Evolutionary conservation across 345 rosid species (phyloP).

Genomic region (Murraya koenigii): DNA sequence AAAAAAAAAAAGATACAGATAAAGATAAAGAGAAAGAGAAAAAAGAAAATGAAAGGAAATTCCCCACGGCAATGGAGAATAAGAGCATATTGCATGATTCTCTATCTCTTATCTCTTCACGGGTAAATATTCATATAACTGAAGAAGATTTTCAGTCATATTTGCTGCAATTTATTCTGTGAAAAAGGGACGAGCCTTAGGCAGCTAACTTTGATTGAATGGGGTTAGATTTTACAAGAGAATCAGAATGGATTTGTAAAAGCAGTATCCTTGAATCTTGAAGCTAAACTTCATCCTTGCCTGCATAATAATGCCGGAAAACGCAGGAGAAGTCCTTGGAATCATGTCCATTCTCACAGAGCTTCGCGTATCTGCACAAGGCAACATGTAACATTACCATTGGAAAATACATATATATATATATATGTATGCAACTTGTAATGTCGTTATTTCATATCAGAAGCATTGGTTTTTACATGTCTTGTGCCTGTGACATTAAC

Average conservation of each 20-base stretch:
- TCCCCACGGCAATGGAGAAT: neutral
- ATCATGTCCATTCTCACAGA: conserved; percentile 69
- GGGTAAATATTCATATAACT: neutral
- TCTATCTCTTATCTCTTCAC: neutral
- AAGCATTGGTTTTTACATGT: conserved; percentile 55
- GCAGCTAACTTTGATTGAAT: neutral
- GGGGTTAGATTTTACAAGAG: neutral
- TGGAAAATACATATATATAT: neutral
- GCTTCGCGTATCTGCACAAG: conserved; percentile 55
- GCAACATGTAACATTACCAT: neutral
- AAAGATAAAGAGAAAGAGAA: neutral
- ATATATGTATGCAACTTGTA: neutral
- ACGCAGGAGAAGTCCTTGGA: conserved; percentile 78
- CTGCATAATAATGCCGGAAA: conserved; percentile 69
- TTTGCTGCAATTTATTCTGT: neutral
- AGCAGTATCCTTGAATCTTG: neutral
- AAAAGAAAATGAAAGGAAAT: neutral
- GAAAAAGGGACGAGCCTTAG: neutral
- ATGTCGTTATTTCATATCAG: neutral
- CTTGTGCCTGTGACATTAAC: conserved; percentile 51
- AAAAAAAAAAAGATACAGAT: too few species aligned
- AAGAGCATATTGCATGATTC: neutral
- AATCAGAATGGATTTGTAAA: neutral
- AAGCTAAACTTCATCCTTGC: conserved; percentile 43
- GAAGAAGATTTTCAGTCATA: neutral